Evolutionary conservation across 2,329 filamentous ascomycete species (phyloP), one percentile per base, ranked within the genome.

Genomic region (Scorias spongiosa): DNA sequence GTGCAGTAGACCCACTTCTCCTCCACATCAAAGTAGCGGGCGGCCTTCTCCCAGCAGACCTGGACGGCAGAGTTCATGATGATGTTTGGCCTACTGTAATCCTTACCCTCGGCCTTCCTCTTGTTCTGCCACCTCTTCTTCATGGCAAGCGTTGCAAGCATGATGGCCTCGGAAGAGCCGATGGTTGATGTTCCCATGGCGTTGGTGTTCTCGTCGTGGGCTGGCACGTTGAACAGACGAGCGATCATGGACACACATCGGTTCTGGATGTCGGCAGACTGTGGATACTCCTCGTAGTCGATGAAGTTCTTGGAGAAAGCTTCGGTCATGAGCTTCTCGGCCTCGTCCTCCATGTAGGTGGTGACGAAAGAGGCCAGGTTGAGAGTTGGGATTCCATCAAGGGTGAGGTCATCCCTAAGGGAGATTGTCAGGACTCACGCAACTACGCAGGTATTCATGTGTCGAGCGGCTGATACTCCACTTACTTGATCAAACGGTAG

Each of bases 281-380:
- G 66, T 8, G 68, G 67, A 53, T 71, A 71, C 47, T 71, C 67
- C 51, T 71, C 66, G 50, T 68, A 69, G 49, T 63, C 64, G 53
- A 70, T 71, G 58, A 95, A 95, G 72, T 96, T 96, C 66, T 94
- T 95, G 62, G 84, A 78, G 62, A 95, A 86, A 43, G 83, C 78
- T 51, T 95, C 86, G 51, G 80, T 70, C 89, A 96, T 96, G 65
- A 95, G 83, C 66, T 93, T 87, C 67, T 95, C 88, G 15, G 82
- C 88, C 64, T 95, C 89, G 39, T 94, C 84, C 68, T 95, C 88
- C 87, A 94, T 95, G 69, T 93, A 95, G 1, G 89, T 95, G 1
- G 88, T 94, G 51, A 94, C 87, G 58, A 96, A 96, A 32, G 81
- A 88, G 28, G 89, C 88, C 55, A 96, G 66, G 63, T 81, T 85